A percentile compares a stretch with the other conserved stretches of the same genome.
phyloP scores from a whole-genome alignment of 2,329 filamentous ascomycete species.

The Trichoderma brevicompactum region DNA sequence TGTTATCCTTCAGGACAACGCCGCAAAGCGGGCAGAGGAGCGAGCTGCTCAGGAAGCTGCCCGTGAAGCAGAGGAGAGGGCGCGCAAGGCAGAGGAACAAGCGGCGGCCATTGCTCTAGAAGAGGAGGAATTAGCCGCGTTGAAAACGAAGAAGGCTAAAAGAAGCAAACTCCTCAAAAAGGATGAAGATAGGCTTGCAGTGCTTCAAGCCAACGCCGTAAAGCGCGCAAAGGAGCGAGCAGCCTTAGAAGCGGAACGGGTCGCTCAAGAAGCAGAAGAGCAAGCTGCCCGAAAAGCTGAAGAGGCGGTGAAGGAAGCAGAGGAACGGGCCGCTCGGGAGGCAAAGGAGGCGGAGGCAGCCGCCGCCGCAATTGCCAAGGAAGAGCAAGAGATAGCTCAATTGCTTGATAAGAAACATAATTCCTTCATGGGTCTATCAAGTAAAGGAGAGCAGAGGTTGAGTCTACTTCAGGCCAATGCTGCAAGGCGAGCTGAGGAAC shows the following conservation, averaged over 20 bases:
- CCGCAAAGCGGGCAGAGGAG: slow-evolving; percentile 23
- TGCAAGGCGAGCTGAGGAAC: slow-evolving; percentile 24
- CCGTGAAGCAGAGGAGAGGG: slow-evolving; percentile 31
- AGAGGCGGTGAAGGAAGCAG: slow-evolving; percentile 30
- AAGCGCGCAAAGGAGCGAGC: slow-evolving; percentile 33
- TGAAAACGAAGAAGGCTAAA: slow-evolving; percentile 39
- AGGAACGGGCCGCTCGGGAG: slow-evolving; percentile 15
- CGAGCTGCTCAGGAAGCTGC: slow-evolving; percentile 35
- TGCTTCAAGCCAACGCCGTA: slow-evolving; percentile 34
- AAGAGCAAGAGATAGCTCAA: slow-evolving; percentile 47
- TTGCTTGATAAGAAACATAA: slow-evolving; percentile 53
- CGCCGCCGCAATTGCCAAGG: slow-evolving; percentile 31
- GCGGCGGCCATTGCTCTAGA: slow-evolving; percentile 39
- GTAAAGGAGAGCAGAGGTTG: slow-evolving; percentile 6
- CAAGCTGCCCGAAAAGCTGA: slow-evolving; percentile 30
- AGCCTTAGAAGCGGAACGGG: slow-evolving; percentile 35
- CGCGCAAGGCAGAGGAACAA: slow-evolving; percentile 30
- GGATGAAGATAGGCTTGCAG: slow-evolving; percentile 17
- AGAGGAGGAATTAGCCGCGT: slow-evolving; percentile 48
- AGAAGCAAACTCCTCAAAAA: slow-evolving; percentile 11
- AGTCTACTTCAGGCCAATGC: slow-evolving; percentile 12
- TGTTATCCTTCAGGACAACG: not conserved
- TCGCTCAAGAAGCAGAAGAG: slow-evolving; percentile 29
- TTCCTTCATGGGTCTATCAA: slow-evolving; percentile 38
- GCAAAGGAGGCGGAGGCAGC: slow-evolving; percentile 31